phyloP scores from a whole-genome alignment of 1,139 yeast species.

The Protomyces arabidopsidicola region DNA sequence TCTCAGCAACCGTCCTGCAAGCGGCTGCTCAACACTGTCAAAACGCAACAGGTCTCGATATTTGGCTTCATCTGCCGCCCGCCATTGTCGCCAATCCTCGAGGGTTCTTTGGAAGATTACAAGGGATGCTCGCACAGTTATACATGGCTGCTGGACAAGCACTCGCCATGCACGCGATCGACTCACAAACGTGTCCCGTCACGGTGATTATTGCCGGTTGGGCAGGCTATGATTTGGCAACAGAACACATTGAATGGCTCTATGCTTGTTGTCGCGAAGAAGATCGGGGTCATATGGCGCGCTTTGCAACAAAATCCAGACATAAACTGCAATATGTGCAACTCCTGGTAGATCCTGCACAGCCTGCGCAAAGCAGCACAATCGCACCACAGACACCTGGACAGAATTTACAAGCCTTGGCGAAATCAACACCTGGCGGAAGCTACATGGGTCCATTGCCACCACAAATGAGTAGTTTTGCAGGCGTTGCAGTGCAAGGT shows the following conservation, averaged over 20 bases:
- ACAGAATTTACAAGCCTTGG: too few relatives aligned
- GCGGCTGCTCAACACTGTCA: background rate
- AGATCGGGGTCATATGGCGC: background rate
- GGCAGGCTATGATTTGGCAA: conserved; percentile 22
- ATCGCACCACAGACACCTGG: background rate
- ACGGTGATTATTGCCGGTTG: conserved; percentile 9
- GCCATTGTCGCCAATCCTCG: background rate
- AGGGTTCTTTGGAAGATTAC: background rate
- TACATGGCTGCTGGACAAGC: background rate
- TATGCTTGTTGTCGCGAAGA: background rate
- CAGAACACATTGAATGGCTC: conserved; percentile 9
- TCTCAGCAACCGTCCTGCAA: background rate
- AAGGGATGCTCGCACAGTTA: background rate
- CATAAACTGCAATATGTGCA: background rate
- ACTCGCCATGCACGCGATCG: background rate
- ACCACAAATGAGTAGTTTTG: background rate
- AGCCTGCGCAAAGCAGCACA: background rate
- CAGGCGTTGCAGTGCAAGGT: conserved; percentile 69
- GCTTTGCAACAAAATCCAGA: background rate
- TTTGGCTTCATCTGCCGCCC: background rate
- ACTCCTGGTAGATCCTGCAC: background rate
- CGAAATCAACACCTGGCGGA: background rate
- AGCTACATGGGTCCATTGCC: background rate
- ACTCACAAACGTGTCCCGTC: background rate
- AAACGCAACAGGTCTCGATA: background rate